Conservation (phyloP, 164 flowering plant genomes). For the Kingdonia uniflora region DNA sequence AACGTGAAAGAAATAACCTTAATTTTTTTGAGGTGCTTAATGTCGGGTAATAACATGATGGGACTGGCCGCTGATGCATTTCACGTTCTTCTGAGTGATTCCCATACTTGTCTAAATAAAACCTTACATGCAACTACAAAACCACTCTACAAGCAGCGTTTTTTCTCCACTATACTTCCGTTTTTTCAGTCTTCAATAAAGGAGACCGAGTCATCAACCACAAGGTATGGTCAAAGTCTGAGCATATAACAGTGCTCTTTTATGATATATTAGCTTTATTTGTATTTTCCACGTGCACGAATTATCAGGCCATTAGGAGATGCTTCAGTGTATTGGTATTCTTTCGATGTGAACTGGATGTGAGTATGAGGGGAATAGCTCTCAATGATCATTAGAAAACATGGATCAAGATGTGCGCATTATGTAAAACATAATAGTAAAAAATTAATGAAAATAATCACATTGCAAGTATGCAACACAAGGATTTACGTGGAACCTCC, state of each 20-base stretch:
- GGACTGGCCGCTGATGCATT: constrained; percentile 78
- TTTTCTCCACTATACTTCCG: constrained; percentile 65
- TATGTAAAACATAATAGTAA: no score
- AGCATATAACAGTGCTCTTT: not conserved
- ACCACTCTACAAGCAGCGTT: constrained; percentile 88
- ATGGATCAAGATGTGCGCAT: no score
- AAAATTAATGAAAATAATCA: no score
- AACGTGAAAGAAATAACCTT: constrained; percentile 48
- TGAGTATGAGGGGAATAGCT: no score
- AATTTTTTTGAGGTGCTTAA: constrained; percentile 47
- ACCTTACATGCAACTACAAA: constrained; percentile 65
- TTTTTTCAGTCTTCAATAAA: constrained; percentile 41
- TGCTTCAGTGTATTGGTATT: no score
- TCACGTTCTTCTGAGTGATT: constrained; percentile 62
- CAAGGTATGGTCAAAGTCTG: constrained; percentile 28
- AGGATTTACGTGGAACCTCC: no score
- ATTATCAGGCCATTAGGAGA: no score
- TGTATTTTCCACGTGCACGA: not conserved
- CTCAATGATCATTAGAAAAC: no score
- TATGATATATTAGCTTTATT: not conserved
- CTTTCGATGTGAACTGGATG: no score
- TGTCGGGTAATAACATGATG: constrained; percentile 19
- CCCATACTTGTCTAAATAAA: constrained; percentile 63
- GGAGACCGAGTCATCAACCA: constrained; percentile 34
- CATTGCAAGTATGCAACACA: no score